These are phyloP conservation scores for Gamsiella multidivaricata DNA, from an alignment of 192 early-diverging fungal species.

Conservation along the genomic window DNA sequence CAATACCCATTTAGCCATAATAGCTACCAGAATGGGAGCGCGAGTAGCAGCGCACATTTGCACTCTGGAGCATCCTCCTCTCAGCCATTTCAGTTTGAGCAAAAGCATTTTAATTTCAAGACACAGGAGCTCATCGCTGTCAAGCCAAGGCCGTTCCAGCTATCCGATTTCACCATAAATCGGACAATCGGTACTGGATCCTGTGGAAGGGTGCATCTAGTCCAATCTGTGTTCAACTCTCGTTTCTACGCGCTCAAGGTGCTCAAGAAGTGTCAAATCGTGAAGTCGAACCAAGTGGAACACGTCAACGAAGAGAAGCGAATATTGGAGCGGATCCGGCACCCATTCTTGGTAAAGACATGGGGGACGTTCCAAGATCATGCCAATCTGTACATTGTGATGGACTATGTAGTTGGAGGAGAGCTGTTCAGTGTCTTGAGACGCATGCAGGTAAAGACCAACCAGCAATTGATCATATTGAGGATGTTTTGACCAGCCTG, in stretches of 20 bases:
- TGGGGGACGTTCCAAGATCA: constrained; percentile 95
- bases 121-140: constrained; percentile 44
- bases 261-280: constrained; percentile 90
- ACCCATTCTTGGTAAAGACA: constrained; percentile 93
- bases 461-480: not conserved
- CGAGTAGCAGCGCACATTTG: not conserved
- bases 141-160: constrained; percentile 57
- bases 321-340: constrained; percentile 86
- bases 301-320: constrained; percentile 96
- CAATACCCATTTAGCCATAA: constrained; percentile 3
- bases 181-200: constrained; percentile 96
- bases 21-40: not conserved
- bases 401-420: constrained; percentile 96
- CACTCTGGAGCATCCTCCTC: not conserved
- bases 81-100: constrained; percentile 51
- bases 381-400: constrained; percentile 89
- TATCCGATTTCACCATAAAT: constrained; percentile 84
- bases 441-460: constrained; percentile 78
- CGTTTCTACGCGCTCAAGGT: constrained; percentile 98
- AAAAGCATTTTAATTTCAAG: constrained; percentile 52
- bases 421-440: constrained; percentile 85
- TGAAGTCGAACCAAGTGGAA: constrained; percentile 95
- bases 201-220: constrained; percentile 95
- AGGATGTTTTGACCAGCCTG: too few species aligned
- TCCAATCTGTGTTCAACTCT: constrained; percentile 78